Base-by-base conservation (phyloP, 768 basidiomycete species). In the Amanita rubescens region DNA sequence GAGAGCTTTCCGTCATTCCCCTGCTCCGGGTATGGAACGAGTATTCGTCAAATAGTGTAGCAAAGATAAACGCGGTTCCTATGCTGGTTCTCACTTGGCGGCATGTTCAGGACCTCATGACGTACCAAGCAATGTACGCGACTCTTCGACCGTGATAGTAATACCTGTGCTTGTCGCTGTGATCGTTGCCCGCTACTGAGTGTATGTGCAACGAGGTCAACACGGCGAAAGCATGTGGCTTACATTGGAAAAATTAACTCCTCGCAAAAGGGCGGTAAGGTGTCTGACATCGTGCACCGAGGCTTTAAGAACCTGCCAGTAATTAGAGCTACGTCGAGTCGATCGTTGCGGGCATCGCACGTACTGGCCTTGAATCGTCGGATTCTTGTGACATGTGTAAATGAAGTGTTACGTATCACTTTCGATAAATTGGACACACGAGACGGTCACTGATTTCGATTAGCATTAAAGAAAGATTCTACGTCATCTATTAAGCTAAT, bases 41-140 rank as follows among this genome's bases (percentile, higher is more conserved):
- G 68, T 84, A 96, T 64, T 88, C 83, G 58, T 91, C 82, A 67
- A 97, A 96, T 25, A 91, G 75, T 48, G 80, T 78, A 9, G 76
- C 66, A 55, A 86, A 85, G 27, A 95, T 82, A 65, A 84, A 96
- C 34, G 93, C 91, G 2, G 85, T 88, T 20, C 84, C 94, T 96
- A 59, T n/a, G 37, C 15, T 42, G 55, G 12, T 7, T 53, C 15
- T 53, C 34, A 34, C 37, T 8, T 53, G 11, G 15, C 17, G 15
- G 22, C 22, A 53, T 22, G 33, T 25, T 47, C 32, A 25, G 46
- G 47, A 25, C 34, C 35, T 22, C 51, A 38, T 44, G 45, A 68
- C 75, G 56, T 62, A 90, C 94, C 94, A 25, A 87, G 73, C 6
- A 95, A 72, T 0, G 87, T 84, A 33, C 87, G 77, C 1, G 88